phyloP scores from a whole-genome alignment of 139 green algal genomes.

The Micractinium sp. region DNA sequence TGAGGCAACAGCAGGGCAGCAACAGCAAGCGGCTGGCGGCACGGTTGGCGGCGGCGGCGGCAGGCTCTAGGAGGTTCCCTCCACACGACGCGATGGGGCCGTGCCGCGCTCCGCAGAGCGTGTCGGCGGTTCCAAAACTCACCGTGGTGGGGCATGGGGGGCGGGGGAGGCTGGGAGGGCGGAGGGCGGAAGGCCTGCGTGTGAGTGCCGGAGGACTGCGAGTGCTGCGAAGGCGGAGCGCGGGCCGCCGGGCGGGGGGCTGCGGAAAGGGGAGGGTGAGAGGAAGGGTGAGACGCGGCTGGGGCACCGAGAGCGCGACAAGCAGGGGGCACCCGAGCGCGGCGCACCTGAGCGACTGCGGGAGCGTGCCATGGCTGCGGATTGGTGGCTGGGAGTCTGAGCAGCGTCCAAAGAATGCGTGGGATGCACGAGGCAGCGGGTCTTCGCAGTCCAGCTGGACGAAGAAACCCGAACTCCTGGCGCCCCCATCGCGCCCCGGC shows the following conservation, averaged over 20 bases:
- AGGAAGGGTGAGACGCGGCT: not conserved
- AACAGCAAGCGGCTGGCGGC: not conserved
- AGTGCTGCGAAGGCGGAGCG: not conserved
- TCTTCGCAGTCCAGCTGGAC: not conserved
- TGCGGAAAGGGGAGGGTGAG: not conserved
- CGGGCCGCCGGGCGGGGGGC: constrained; percentile 21
- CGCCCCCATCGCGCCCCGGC: not conserved
- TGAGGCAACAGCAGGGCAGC: not conserved
- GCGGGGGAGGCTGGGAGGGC: constrained; percentile 2
- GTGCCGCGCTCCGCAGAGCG: too few relatives aligned
- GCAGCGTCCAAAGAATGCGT: not conserved
- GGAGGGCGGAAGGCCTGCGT: not conserved
- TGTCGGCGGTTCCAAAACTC: not conserved
- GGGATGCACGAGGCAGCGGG: too few relatives aligned
- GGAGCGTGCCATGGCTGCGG: constrained; percentile 2
- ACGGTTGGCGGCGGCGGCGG: not conserved
- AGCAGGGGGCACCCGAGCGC: not conserved
- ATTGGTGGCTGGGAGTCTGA: not conserved
- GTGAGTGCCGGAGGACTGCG: not conserved
- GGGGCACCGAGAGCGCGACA: not conserved
- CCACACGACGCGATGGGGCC: not conserved
- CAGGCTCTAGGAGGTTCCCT: not conserved
- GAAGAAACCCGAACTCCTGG: not conserved
- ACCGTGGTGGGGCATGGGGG: constrained; percentile 31
- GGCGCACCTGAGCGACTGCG: not conserved